These are phyloP conservation scores for Wickerhamomyces sp. DNA, from an alignment of 1,139 yeast genomes.

Conservation along the genomic window DNA sequence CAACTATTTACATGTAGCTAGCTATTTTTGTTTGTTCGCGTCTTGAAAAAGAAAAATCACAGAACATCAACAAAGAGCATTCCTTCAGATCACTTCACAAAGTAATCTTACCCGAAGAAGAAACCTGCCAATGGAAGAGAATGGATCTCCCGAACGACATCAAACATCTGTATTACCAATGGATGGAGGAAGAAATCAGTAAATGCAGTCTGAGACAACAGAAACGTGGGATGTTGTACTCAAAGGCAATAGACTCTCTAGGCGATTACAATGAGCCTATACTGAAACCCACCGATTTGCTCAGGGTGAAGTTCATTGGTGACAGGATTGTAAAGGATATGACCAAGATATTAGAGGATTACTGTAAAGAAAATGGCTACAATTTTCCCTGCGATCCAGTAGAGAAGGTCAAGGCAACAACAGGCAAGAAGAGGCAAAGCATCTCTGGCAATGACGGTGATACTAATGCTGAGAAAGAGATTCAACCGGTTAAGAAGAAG, in stretches of 20 bases:
- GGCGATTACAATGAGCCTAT: slow-evolving; percentile 6
- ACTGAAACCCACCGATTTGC: slow-evolving; percentile 14
- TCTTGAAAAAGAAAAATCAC: too few species aligned
- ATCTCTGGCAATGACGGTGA: slow-evolving; percentile 1
- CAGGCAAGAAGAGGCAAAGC: neutral
- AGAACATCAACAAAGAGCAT: too few species aligned
- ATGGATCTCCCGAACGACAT: slow-evolving; percentile 16
- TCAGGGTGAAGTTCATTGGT: slow-evolving; percentile 14
- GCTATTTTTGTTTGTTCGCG: too few species aligned
- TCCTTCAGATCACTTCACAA: too few species aligned
- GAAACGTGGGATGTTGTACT: slow-evolving; percentile 11
- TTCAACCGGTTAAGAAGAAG: slow-evolving; percentile 19
- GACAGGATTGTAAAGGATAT: slow-evolving; percentile 9
- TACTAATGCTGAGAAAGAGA: slow-evolving; percentile 1
- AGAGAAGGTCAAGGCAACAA: slow-evolving; percentile 1
- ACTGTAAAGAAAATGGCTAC: slow-evolving; percentile 18
- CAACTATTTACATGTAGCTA: too few species aligned
- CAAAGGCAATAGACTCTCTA: slow-evolving; percentile 10
- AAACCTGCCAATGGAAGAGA: neutral
- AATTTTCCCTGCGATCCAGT: slow-evolving; percentile 7
- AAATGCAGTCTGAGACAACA: slow-evolving; percentile 6
- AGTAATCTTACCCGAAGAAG: too few species aligned
- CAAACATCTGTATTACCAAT: slow-evolving; percentile 17
- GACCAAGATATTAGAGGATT: slow-evolving; percentile 7
- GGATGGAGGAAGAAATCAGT: slow-evolving; percentile 15